Conservation (phyloP, 2,329 filamentous ascomycete species). For the Blastomyces silverae region DNA sequence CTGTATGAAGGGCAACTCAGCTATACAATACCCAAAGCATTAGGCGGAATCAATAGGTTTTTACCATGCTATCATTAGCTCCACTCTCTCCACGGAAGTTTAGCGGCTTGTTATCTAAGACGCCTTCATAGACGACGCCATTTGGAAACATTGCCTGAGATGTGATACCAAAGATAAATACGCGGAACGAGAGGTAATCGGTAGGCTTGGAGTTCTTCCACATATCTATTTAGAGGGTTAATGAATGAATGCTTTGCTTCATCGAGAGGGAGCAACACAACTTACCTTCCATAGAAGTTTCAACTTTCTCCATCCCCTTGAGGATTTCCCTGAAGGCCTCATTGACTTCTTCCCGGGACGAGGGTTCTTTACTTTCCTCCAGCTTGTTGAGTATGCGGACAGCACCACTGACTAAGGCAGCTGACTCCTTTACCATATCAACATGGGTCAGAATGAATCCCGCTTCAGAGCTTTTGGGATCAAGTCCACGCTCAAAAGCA, state of each 20-base stretch:
- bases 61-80: constrained; percentile 83
- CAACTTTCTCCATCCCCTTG: constrained; percentile 60
- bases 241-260: background rate
- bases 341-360: constrained; percentile 55
- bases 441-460: constrained; percentile 95
- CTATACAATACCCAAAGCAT: background rate
- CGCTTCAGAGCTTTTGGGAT: constrained; percentile 80
- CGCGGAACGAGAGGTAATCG: constrained; percentile 83
- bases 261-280: constrained; percentile 17
- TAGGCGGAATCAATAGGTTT: constrained; percentile 15
- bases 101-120: constrained; percentile 62
- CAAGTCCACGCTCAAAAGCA: constrained; percentile 83
- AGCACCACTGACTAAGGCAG: constrained; percentile 65
- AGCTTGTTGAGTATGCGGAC: constrained; percentile 59
- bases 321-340: constrained; percentile 57
- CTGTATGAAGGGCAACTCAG: constrained; percentile 28
- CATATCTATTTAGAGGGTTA: constrained; percentile 53
- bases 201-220: constrained; percentile 79
- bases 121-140: constrained; percentile 82
- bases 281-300: constrained; percentile 68
- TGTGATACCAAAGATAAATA: constrained; percentile 95
- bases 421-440: constrained; percentile 87
- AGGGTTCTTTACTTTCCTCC: constrained; percentile 35
- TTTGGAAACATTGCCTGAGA: constrained; percentile 90
- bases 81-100: constrained; percentile 88